Evolutionary conservation across 1,139 yeast genomes (phyloP).

Genomic region (Protomyces lactucae-debilis): DNA sequence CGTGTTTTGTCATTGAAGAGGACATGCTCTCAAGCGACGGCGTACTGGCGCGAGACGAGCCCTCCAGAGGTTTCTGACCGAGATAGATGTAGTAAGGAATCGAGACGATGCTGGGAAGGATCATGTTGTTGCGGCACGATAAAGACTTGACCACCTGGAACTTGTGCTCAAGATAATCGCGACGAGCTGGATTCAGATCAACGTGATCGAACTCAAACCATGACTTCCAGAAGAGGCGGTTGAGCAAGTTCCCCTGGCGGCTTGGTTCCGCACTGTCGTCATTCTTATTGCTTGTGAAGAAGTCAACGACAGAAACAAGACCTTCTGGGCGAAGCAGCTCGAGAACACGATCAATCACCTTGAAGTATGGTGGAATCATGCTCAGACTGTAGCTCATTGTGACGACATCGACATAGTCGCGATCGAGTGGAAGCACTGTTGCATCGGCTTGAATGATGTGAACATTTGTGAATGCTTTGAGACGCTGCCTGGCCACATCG

Average conservation of each 20-base stretch:
- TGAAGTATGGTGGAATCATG: conserved; percentile 68
- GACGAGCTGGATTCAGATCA: conserved; percentile 69
- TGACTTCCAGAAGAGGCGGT: conserved; percentile 70
- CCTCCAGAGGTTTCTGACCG: conserved; percentile 41
- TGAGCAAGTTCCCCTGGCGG: conserved; percentile 20
- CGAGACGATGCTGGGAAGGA: conserved; percentile 47
- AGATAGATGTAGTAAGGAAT: conserved; percentile 81
- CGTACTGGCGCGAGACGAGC: neutral
- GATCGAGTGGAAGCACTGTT: conserved; percentile 48
- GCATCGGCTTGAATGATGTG: conserved; percentile 72
- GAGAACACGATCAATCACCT: conserved; percentile 64
- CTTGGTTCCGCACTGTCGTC: neutral
- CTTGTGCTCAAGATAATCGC: conserved; percentile 74
- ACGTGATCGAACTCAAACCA: conserved; percentile 87
- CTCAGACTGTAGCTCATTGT: conserved; percentile 76
- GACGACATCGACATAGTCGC: conserved; percentile 58
- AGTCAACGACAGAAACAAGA: conserved; percentile 66
- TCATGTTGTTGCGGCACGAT: conserved; percentile 55
- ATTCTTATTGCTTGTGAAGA: conserved; percentile 52
- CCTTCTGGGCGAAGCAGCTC: conserved; percentile 54
- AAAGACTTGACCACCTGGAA: conserved; percentile 74
- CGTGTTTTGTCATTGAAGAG: neutral
- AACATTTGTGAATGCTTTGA: conserved; percentile 58
- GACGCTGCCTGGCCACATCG: conserved; percentile 61
- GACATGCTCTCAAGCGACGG: neutral